Evolutionary conservation across 371 early-diverging fungal species (phyloP).

Genomic region (Mucor circinelloides): DNA sequence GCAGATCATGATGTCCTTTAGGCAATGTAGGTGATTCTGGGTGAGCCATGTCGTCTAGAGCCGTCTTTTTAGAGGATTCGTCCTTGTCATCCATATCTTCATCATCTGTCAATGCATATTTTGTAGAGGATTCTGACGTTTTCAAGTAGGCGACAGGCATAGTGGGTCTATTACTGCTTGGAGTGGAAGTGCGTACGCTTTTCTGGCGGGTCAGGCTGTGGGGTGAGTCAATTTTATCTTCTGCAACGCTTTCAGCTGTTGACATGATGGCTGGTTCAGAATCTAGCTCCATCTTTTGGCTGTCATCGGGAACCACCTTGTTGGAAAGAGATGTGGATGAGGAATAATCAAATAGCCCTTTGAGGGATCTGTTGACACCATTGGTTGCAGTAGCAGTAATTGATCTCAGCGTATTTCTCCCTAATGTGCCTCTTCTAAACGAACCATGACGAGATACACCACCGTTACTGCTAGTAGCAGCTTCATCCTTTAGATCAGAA

Average conservation of each 20-base stretch:
- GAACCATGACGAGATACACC: slow-evolving; percentile 14
- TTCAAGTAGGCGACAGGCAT: not conserved
- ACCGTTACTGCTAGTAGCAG: not conserved
- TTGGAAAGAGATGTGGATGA: slow-evolving; percentile 13
- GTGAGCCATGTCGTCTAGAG: not conserved
- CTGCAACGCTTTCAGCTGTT: not conserved
- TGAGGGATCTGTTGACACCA: slow-evolving; percentile 19
- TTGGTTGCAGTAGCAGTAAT: slow-evolving; percentile 19
- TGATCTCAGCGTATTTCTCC: slow-evolving; percentile 21
- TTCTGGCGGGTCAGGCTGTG: not conserved
- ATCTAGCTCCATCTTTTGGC: slow-evolving; percentile 29
- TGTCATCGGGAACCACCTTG: slow-evolving; percentile 18
- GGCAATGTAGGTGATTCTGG: not conserved
- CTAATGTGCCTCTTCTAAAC: slow-evolving; percentile 19
- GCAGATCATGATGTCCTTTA: not conserved
- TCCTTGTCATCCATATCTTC: not conserved
- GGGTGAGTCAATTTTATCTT: not conserved
- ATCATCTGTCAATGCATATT: slow-evolving; percentile 24
- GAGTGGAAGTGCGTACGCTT: not conserved
- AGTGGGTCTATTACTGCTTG: not conserved
- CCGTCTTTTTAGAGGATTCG: not conserved
- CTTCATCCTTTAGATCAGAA: not conserved
- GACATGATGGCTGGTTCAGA: not conserved
- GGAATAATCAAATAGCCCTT: slow-evolving; percentile 22
- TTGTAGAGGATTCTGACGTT: slow-evolving; percentile 23